Conservation (phyloP, 2,329 filamentous ascomycete species). For the Ascochyta pisi region DNA sequence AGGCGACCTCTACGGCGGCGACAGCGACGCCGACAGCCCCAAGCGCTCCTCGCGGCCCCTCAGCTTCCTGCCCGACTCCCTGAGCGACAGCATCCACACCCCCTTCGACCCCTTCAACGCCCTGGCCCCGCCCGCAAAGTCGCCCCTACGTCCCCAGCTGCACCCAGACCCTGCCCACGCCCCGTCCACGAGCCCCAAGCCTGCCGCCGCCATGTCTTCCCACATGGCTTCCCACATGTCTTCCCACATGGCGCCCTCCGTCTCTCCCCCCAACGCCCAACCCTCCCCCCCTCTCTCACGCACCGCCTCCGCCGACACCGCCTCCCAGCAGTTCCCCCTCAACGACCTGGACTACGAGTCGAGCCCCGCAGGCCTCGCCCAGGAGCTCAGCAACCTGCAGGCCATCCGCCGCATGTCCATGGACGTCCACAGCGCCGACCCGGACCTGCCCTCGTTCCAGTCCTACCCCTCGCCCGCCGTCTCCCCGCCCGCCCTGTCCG, state of each 20-base stretch:
- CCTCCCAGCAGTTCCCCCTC: slow-evolving; percentile 71
- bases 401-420: slow-evolving; percentile 92
- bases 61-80: slow-evolving; percentile 72
- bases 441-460: slow-evolving; percentile 78
- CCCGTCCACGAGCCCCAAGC: slow-evolving; percentile 5
- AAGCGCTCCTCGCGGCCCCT: slow-evolving; percentile 70
- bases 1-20: slow-evolving; percentile 85
- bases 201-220: slow-evolving; percentile 5
- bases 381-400: slow-evolving; percentile 91
- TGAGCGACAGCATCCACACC: slow-evolving; percentile 56
- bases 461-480: slow-evolving; percentile 66
- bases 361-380: slow-evolving; percentile 84
- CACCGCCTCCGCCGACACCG: slow-evolving; percentile 47
- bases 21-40: slow-evolving; percentile 65
- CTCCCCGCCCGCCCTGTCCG: slow-evolving; percentile 70
- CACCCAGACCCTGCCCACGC: slow-evolving; percentile 32
- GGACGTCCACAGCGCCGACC: slow-evolving; percentile 77
- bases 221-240: background rate
- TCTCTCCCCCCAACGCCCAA: slow-evolving; percentile 25
- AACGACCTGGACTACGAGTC: slow-evolving; percentile 91
- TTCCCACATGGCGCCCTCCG: background rate
- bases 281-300: slow-evolving; percentile 51
- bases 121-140: slow-evolving; percentile 50
- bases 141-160: slow-evolving; percentile 49
- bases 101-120: slow-evolving; percentile 41